Evolutionary conservation across 306 rosid species (phyloP).

Genomic region (Biancaea sappan): DNA sequence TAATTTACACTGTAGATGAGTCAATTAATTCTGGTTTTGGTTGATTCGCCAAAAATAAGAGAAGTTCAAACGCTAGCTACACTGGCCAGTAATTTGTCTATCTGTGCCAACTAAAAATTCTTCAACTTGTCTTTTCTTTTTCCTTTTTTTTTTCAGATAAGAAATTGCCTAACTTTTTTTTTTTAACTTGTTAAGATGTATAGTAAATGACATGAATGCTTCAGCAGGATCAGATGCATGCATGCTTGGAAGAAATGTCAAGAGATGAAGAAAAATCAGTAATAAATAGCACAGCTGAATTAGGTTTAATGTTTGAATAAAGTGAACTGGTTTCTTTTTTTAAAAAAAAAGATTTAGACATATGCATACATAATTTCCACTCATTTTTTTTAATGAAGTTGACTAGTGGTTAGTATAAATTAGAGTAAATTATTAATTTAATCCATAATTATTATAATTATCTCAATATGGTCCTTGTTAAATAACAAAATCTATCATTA

Average conservation of each 20-base stretch:
- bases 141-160: neutral
- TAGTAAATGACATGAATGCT: neutral
- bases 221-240: neutral
- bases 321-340: neutral
- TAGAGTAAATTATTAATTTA: too few relatives aligned
- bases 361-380: neutral
- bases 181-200: neutral
- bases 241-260: neutral
- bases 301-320: neutral
- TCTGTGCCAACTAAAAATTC: neutral
- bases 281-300: slow-evolving; percentile 1
- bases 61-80: neutral
- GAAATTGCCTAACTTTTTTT: neutral
- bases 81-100: neutral
- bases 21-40: neutral
- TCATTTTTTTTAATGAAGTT: neutral
- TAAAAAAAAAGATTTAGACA: neutral
- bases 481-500: too few relatives aligned
- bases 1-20: neutral
- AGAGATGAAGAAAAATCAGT: neutral
- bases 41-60: neutral
- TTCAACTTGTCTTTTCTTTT: neutral
- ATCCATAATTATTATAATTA: too few relatives aligned
- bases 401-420: too few relatives aligned
- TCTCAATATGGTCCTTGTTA: too few relatives aligned